phyloP scores from a whole-genome alignment of 1,284 basidiomycete genomes.

The Flammula alnicola region DNA sequence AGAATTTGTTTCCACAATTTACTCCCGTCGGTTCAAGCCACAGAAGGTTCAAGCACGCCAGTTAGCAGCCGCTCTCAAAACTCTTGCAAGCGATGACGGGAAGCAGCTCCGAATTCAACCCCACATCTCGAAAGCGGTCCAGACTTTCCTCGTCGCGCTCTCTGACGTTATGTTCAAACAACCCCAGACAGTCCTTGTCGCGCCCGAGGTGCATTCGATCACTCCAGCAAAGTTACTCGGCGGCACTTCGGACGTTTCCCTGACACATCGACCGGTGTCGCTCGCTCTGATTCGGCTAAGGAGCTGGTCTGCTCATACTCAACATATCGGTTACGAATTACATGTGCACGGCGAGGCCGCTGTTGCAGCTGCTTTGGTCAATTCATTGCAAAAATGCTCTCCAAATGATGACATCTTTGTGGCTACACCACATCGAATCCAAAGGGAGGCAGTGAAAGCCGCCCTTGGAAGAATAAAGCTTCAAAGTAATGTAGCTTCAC shows the following conservation, averaged over 20 bases:
- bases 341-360: constrained; percentile 51
- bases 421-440: constrained; percentile 52
- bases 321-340: constrained; percentile 45
- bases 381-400: constrained; percentile 40
- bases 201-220: constrained; percentile 30
- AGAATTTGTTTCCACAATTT: constrained; percentile 54
- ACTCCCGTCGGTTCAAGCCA: constrained; percentile 48
- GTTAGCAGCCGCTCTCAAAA: constrained; percentile 40
- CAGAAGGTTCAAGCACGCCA: constrained; percentile 48
- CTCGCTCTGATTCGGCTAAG: constrained; percentile 44
- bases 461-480: constrained; percentile 34
- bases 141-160: constrained; percentile 40
- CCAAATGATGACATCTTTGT: constrained; percentile 52
- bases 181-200: constrained; percentile 37
- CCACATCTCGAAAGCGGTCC: constrained; percentile 31
- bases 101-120: constrained; percentile 27
- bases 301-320: constrained; percentile 32
- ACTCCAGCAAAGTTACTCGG: constrained; percentile 12
- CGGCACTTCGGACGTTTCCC: constrained; percentile 15
- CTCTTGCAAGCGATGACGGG: constrained; percentile 25
- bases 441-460: constrained; percentile 49
- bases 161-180: constrained; percentile 45
- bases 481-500: constrained; percentile 5
- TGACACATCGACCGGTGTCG: constrained; percentile 41
- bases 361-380: constrained; percentile 48